Evolutionary conservation across 2,329 filamentous ascomycete genomes (phyloP).

Genomic region (Lasiodiplodia citricola): DNA sequence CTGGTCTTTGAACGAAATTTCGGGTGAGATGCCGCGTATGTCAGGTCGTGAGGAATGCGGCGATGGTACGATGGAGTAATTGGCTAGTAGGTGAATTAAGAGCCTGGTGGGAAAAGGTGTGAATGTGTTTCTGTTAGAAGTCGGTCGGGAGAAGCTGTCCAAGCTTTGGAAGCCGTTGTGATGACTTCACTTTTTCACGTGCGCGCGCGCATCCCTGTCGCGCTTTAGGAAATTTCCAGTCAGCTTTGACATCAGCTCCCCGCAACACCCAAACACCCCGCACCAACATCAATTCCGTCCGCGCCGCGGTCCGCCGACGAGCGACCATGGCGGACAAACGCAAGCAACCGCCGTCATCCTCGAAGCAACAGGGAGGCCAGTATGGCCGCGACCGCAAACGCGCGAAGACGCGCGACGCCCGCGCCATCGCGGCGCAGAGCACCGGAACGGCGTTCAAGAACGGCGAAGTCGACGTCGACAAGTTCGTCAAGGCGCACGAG

Average conservation of each 20-base stretch:
- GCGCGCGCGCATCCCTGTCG: slow-evolving; percentile 22
- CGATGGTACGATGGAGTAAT: neutral
- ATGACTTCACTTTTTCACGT: slow-evolving; percentile 26
- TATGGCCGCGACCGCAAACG: slow-evolving; percentile 25
- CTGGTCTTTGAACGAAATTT: neutral
- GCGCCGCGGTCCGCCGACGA: neutral
- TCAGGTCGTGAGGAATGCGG: neutral
- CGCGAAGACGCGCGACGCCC: slow-evolving; percentile 28
- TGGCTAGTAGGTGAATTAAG: neutral
- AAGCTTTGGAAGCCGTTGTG: neutral
- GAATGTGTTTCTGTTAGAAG: neutral
- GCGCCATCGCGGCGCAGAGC: slow-evolving; percentile 38
- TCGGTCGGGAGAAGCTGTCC: neutral
- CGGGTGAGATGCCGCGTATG: neutral
- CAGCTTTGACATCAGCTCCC: neutral
- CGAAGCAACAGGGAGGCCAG: slow-evolving; percentile 6
- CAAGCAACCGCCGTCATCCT: slow-evolving; percentile 11
- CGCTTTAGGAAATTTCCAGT: slow-evolving; percentile 20
- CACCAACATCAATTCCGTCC: neutral
- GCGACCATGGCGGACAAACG: slow-evolving; percentile 26
- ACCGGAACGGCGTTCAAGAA: slow-evolving; percentile 60
- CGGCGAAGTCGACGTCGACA: slow-evolving; percentile 83
- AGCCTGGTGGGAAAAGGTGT: neutral
- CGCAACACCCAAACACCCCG: slow-evolving; percentile 5
- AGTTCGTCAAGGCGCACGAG: slow-evolving; percentile 83